Evolutionary conservation across 345 rosid species (phyloP).

Genomic region (Psidium guajava): DNA sequence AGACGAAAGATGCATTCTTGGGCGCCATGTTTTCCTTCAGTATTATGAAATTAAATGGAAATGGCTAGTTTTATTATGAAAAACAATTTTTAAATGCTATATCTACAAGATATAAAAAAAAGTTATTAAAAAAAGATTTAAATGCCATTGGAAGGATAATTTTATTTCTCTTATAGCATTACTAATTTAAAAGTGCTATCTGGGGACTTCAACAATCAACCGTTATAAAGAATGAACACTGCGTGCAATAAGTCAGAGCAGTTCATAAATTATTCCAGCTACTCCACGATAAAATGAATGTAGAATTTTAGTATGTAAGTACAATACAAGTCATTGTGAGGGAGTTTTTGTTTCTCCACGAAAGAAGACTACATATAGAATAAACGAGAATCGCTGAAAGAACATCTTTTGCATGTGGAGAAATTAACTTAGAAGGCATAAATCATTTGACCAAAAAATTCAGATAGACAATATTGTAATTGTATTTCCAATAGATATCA

Average conservation of each 20-base stretch:
- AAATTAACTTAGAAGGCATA: not conserved
- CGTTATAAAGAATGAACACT: not conserved
- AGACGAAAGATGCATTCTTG: no score
- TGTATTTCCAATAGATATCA: not conserved
- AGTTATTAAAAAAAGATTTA: not conserved
- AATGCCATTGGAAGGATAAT: not conserved
- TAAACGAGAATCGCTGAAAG: not conserved
- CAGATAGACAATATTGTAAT: accelerated
- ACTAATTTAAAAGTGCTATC: not conserved
- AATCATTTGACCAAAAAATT: not conserved
- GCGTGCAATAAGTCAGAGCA: accelerated
- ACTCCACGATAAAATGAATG: not conserved
- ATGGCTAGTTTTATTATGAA: not conserved
- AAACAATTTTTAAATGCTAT: not conserved
- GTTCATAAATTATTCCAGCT: not conserved
- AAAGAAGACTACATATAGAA: not conserved
- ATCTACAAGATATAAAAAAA: accelerated
- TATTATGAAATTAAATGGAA: not conserved
- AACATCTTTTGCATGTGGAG: not conserved
- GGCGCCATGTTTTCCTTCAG: not conserved
- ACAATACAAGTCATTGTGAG: not conserved
- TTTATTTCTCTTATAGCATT: not conserved
- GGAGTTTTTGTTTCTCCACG: not conserved
- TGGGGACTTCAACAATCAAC: not conserved
- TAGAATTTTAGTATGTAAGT: not conserved